Conservation (phyloP, 805 yeast species). For the Torulaspora quercuum region DNA sequence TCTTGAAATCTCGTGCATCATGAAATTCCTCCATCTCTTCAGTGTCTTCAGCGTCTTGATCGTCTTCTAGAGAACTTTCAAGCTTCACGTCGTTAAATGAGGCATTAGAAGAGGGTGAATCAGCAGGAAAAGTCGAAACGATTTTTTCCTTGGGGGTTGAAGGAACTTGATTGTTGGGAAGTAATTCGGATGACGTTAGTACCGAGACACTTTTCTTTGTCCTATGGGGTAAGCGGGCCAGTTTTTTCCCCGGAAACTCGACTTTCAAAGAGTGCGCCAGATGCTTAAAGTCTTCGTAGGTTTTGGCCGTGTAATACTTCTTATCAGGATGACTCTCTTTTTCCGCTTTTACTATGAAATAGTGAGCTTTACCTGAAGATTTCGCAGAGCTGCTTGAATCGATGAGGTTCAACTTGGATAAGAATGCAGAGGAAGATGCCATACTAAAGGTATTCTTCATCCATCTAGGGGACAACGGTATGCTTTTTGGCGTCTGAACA, state of each 20-base stretch:
- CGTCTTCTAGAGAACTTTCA: conserved; percentile 2
- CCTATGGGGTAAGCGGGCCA: conserved; percentile 58
- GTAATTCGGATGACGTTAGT: conserved; percentile 13
- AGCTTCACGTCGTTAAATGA: background rate
- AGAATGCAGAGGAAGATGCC: conserved; percentile 22
- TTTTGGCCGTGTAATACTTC: conserved; percentile 49
- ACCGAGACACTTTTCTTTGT: conserved; percentile 40
- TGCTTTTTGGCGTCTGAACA: conserved; percentile 3
- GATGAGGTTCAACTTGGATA: conserved; percentile 29
- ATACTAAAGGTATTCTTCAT: conserved; percentile 29
- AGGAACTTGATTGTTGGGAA: conserved; percentile 5
- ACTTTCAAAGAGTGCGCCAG: conserved; percentile 52
- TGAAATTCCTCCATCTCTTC: conserved; percentile 24
- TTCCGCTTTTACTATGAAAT: conserved; percentile 49
- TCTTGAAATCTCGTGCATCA: conserved; percentile 25
- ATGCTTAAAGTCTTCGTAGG: conserved; percentile 64
- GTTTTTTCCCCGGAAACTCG: conserved; percentile 64
- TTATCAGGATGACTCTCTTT: conserved; percentile 33
- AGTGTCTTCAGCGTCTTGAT: conserved; percentile 12
- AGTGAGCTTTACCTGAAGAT: conserved; percentile 26
- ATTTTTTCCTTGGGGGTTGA: conserved; percentile 22
- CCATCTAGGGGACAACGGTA: conserved; percentile 24
- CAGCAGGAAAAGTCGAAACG: conserved; percentile 16
- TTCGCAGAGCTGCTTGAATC: conserved; percentile 15
- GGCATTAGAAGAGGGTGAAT: conserved; percentile 11